Percentiles rank a stretch among this genome's conserved stretches.
Evolutionary conservation across 2,329 filamentous ascomycete genomes (phyloP).

Genomic region (Calonectria naviculata): DNA sequence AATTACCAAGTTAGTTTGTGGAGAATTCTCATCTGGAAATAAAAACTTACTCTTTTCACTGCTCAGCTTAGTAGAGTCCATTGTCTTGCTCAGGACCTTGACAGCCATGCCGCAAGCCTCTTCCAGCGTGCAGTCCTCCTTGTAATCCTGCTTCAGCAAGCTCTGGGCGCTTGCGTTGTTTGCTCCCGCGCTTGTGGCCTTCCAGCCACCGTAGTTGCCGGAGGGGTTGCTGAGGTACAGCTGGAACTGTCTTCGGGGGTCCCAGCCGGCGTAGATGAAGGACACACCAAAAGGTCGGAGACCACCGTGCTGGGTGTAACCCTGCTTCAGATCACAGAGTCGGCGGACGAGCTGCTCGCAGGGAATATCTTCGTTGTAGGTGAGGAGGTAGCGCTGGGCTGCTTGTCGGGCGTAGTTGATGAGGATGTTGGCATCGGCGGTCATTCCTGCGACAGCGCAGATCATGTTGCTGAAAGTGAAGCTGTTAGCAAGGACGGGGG

Average conservation of each 20-base stretch:
- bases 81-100: constrained; percentile 99
- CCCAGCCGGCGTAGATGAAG: constrained; percentile 99
- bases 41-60: constrained; percentile 91
- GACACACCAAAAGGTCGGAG: constrained; percentile 98
- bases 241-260: constrained; percentile 96
- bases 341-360: constrained; percentile 98
- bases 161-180: constrained; percentile 99
- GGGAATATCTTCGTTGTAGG: constrained; percentile 99
- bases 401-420: constrained; percentile 99
- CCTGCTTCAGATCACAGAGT: constrained; percentile 98
- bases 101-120: constrained; percentile 98
- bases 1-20: neutral
- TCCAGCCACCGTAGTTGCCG: constrained; percentile 99
- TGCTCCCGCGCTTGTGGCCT: constrained; percentile 96
- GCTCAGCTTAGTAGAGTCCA: constrained; percentile 99
- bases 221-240: constrained; percentile 99
- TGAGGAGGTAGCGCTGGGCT: constrained; percentile 96
- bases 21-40: neutral
- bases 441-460: constrained; percentile 99
- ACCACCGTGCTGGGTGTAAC: constrained; percentile 98
- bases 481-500: constrained; percentile 17
- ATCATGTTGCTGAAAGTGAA: constrained; percentile 89
- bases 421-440: constrained; percentile 98
- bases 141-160: constrained; percentile 98
- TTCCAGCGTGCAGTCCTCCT: constrained; percentile 95